Evolutionary conservation across 805 yeast genomes (phyloP).

Genomic region (Zygoascus flipseniorum): DNA sequence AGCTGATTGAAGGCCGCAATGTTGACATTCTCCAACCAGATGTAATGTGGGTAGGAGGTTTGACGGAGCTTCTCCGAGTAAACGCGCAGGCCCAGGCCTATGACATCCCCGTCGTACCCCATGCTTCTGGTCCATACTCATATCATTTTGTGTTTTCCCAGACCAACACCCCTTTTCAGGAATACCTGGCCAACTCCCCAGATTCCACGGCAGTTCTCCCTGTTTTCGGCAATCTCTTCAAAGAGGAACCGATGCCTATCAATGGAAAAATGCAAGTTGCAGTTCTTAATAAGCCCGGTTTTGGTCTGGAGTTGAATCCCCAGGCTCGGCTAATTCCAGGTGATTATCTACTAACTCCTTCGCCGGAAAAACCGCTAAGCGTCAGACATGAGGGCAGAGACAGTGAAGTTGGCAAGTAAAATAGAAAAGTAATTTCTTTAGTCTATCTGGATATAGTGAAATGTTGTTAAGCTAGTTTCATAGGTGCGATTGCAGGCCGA

Average conservation of each 20-base stretch:
- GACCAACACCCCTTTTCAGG: constrained; percentile 45
- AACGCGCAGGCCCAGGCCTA: constrained; percentile 45
- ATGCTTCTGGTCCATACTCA: constrained; percentile 46
- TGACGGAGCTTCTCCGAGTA: constrained; percentile 40
- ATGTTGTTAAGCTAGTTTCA: too few relatives aligned
- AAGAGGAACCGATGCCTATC: constrained; percentile 40
- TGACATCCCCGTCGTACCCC: constrained; percentile 46
- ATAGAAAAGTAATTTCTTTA: too few relatives aligned
- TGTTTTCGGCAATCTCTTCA: constrained; percentile 39
- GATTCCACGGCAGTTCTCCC: constrained; percentile 38
- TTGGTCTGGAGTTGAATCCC: constrained; percentile 41
- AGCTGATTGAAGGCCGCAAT: constrained; percentile 42
- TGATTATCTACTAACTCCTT: constrained; percentile 33
- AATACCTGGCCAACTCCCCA: constrained; percentile 43
- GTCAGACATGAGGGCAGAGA: too few relatives aligned
- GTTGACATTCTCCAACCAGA: constrained; percentile 44
- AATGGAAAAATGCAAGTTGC: constrained; percentile 36
- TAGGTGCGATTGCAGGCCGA: too few relatives aligned
- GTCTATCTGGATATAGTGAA: too few relatives aligned
- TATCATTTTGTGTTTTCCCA: constrained; percentile 44
- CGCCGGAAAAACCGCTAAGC: constrained; percentile 32
- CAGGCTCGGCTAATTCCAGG: constrained; percentile 33
- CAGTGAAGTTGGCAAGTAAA: too few relatives aligned
- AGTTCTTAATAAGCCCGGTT: constrained; percentile 41
- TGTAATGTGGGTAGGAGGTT: constrained; percentile 47